phyloP scores from a whole-genome alignment of 2,329 filamentous ascomycete genomes.

The Sporothrix mexicana region DNA sequence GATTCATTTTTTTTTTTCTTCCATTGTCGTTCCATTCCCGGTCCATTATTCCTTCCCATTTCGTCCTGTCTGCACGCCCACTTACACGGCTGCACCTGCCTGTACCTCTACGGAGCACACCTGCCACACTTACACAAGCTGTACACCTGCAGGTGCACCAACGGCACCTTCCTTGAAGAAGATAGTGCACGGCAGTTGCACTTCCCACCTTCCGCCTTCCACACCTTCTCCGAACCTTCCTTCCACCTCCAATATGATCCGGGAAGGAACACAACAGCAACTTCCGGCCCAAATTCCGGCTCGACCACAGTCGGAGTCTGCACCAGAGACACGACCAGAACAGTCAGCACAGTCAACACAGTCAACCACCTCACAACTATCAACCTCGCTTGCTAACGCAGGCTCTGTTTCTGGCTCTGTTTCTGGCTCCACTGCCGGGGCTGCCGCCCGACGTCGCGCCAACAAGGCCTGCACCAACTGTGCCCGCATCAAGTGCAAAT shows the following conservation, averaged over 20 bases:
- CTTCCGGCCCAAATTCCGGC: too few species aligned
- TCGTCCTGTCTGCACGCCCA: neutral
- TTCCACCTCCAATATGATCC: neutral
- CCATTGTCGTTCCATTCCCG: neutral
- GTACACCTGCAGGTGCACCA: too few species aligned
- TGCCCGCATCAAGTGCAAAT: constrained; percentile 51
- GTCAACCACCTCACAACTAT: neutral
- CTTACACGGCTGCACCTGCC: constrained; percentile 2
- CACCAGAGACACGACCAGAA: neutral
- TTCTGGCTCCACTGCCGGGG: neutral
- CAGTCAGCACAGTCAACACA: neutral
- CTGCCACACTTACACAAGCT: neutral
- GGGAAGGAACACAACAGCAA: neutral
- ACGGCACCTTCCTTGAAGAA: neutral
- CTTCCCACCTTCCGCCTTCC: too few species aligned
- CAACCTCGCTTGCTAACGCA: neutral
- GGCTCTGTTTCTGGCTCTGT: neutral
- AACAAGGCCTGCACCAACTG: constrained; percentile 33
- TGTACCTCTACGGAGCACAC: neutral
- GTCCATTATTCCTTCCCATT: neutral
- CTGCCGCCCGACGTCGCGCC: constrained; percentile 4
- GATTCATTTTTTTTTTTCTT: neutral
- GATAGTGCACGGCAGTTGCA: neutral
- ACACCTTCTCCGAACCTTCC: neutral
- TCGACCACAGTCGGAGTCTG: neutral